A percentile compares a stretch with the other conserved stretches of the same genome.
phyloP scores from a whole-genome alignment of 352 stramenopile species.

The Saprolegnia parasitica region DNA sequence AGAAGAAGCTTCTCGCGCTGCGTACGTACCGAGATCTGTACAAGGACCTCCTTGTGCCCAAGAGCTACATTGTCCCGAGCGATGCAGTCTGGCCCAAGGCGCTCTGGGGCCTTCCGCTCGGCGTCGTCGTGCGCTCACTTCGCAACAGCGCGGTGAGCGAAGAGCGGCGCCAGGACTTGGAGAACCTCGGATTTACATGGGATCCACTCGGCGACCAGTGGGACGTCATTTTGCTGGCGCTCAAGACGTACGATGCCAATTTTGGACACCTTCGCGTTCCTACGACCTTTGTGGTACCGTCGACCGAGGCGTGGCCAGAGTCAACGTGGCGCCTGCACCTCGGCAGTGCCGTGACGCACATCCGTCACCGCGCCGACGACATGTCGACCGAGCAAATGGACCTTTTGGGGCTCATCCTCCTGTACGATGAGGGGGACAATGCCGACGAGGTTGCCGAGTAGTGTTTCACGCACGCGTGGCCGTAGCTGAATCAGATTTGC shows the following conservation, averaged over 20 bases:
- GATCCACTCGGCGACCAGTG: constrained; percentile 10
- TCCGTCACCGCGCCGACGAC: constrained; percentile 14
- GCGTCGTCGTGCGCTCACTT: constrained; percentile 30
- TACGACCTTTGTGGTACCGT: constrained; percentile 14
- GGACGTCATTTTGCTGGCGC: constrained; percentile 5
- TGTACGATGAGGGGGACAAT: constrained; percentile 3
- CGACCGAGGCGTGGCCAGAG: not conserved
- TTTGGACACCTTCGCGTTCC: constrained; percentile 12
- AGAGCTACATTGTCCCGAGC: constrained; percentile 8
- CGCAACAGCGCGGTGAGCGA: constrained; percentile 9
- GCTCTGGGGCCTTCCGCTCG: constrained; percentile 33
- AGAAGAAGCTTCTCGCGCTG: constrained; percentile 2
- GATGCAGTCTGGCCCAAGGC: constrained; percentile 26
- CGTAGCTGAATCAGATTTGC: no score
- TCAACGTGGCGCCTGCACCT: constrained; percentile 16
- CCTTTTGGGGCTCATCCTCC: constrained; percentile 5
- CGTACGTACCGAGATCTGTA: constrained; percentile 3
- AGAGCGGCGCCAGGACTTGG: not conserved
- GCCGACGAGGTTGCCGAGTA: not conserved
- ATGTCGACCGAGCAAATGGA: constrained; percentile 20
- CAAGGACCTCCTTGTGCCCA: constrained; percentile 2
- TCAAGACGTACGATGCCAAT: not conserved
- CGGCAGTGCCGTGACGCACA: constrained; percentile 18
- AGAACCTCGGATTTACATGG: constrained; percentile 11
- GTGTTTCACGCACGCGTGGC: not conserved